Conservation (phyloP, 306 rosid genomes). For the Fragaria ananassa region DNA sequence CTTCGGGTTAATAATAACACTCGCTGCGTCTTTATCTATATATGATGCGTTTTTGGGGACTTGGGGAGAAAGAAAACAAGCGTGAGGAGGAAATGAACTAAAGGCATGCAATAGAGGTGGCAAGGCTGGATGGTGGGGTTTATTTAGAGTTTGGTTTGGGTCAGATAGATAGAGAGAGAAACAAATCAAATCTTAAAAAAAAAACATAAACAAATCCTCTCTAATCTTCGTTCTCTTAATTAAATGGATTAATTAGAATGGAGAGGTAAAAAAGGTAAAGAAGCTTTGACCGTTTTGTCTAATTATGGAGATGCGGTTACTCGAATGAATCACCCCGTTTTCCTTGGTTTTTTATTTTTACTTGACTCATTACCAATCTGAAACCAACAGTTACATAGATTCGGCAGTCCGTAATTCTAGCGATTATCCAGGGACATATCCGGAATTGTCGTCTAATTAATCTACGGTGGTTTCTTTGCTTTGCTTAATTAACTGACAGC, state of each 20-base stretch:
- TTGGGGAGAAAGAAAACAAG: conserved; percentile 20
- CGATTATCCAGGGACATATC: conserved; percentile 17
- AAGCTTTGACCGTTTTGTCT: conserved; percentile 38
- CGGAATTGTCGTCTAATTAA: neutral
- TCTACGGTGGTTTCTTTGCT: neutral
- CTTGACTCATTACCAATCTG: neutral
- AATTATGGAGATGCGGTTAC: conserved; percentile 34
- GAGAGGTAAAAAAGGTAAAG: neutral
- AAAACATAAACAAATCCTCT: neutral
- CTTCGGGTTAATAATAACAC: neutral
- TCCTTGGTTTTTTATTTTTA: neutral
- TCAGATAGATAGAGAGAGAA: conserved; percentile 33
- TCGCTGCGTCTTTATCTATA: neutral
- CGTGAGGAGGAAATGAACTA: conserved; percentile 34
- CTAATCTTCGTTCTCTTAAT: neutral
- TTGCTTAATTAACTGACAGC: neutral
- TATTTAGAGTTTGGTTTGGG: conserved; percentile 50
- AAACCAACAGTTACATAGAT: conserved; percentile 18
- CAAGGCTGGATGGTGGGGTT: conserved; percentile 56
- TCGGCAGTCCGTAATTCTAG: conserved; percentile 25
- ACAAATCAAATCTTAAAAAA: neutral
- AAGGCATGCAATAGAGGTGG: conserved; percentile 59
- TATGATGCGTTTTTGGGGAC: conserved; percentile 6
- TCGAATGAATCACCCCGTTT: conserved; percentile 16
- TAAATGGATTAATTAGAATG: neutral